Evolutionary conservation across 805 yeast species (phyloP).

Genomic region (Candida berthetii): DNA sequence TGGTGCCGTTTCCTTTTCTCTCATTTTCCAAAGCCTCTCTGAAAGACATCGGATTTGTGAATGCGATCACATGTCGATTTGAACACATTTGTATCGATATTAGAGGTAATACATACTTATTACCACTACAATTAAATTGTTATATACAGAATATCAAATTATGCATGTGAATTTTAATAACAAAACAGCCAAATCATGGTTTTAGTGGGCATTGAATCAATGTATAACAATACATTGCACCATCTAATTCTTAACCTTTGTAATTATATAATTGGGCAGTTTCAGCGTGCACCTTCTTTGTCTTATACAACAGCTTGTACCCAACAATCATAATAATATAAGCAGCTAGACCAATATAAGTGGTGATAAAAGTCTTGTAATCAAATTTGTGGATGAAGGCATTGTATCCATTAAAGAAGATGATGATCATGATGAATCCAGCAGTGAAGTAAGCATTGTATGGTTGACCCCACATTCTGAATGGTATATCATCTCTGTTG

Average conservation of each 20-base stretch:
- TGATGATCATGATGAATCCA: constrained; percentile 26
- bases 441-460: constrained; percentile 55
- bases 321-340: constrained; percentile 40
- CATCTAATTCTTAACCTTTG: constrained; percentile 15
- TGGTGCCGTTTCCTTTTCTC: too few relatives aligned
- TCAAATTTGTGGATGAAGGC: constrained; percentile 40
- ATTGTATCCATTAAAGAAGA: constrained; percentile 36
- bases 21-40: too few relatives aligned
- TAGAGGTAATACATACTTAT: too few relatives aligned
- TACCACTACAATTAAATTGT: too few relatives aligned
- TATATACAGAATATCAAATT: too few relatives aligned
- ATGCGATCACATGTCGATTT: too few relatives aligned
- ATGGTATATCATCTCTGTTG: constrained; percentile 45
- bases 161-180: too few relatives aligned
- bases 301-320: constrained; percentile 41
- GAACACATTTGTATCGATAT: too few relatives aligned
- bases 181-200: too few relatives aligned
- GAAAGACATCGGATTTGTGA: too few relatives aligned
- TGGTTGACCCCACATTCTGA: constrained; percentile 59
- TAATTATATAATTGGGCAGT: constrained; percentile 49
- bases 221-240: too few relatives aligned
- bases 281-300: constrained; percentile 30
- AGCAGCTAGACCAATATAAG: constrained; percentile 56
- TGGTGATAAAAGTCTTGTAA: constrained; percentile 52
- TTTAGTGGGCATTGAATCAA: too few relatives aligned